These are phyloP conservation scores for Hordeum pubiflorum DNA, from an alignment of 202 grass and related monocot species.

Conservation along the genomic window DNA sequence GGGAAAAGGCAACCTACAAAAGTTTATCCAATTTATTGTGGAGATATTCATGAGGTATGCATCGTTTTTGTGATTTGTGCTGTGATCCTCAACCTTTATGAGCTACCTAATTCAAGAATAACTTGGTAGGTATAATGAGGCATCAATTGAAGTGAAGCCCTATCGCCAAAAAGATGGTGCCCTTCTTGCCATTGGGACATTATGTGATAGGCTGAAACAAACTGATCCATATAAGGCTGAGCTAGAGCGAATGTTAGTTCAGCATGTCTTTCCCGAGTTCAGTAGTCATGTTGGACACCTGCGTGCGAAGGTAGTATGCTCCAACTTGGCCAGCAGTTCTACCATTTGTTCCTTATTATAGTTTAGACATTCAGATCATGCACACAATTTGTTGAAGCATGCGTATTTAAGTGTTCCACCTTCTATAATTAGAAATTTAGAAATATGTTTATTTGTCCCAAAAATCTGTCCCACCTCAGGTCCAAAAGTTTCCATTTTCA, in stretches of 20 bases:
- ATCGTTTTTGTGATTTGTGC: background rate
- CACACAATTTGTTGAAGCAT: background rate
- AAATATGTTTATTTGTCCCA: background rate
- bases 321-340: background rate
- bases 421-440: background rate
- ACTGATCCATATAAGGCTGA: slow-evolving; percentile 84
- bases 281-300: slow-evolving; percentile 62
- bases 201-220: slow-evolving; percentile 92
- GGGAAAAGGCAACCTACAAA: slow-evolving; percentile 65
- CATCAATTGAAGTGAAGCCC: slow-evolving; percentile 59
- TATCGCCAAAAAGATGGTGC: slow-evolving; percentile 95
- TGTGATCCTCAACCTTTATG: slow-evolving; percentile 1
- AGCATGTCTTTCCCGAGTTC: slow-evolving; percentile 90
- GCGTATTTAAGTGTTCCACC: background rate
- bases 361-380: background rate
- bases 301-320: slow-evolving; percentile 65
- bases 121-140: slow-evolving; percentile 59
- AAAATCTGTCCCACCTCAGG: background rate
- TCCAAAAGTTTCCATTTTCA: background rate
- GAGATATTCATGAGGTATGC: slow-evolving; percentile 60
- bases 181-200: slow-evolving; percentile 92
- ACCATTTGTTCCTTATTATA: background rate
- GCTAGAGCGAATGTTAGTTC: slow-evolving; percentile 76
- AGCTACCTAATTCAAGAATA: slow-evolving; percentile 21
- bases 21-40: slow-evolving; percentile 77